Percentiles rank a stretch among this genome's conserved stretches.
These are phyloP conservation scores for Globisporangium orthogonon DNA, from an alignment of 352 stramenopile species.

Conservation along the genomic window DNA sequence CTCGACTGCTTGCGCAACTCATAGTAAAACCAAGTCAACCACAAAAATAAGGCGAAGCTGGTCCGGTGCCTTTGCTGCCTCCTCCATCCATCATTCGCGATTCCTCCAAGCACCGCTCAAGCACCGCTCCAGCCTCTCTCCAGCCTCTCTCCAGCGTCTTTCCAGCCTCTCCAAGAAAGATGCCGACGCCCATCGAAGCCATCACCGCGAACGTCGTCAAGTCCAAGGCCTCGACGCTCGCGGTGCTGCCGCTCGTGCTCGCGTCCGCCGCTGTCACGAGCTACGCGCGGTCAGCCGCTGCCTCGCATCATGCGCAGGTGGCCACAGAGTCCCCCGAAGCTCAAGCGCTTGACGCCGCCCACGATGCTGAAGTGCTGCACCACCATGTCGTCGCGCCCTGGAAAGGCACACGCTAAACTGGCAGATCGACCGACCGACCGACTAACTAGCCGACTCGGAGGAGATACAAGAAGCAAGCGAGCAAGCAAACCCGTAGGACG, in stretches of 20 bases:
- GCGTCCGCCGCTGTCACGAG: constrained; percentile 55
- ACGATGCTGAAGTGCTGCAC: constrained; percentile 44
- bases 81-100: not conserved
- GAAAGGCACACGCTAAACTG: constrained; percentile 54
- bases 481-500: no score
- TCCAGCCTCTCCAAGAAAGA: constrained; percentile 1
- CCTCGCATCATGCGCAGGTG: constrained; percentile 30
- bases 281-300: constrained; percentile 42
- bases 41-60: not conserved
- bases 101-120: constrained; percentile 1
- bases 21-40: constrained; percentile 1
- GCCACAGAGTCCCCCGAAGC: constrained; percentile 19
- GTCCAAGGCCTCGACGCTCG: constrained; percentile 29
- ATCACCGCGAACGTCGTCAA: constrained; percentile 35
- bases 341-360: constrained; percentile 13
- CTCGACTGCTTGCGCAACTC: not conserved
- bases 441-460: not conserved
- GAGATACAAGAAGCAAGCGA: not conserved
- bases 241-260: constrained; percentile 54
- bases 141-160: not conserved
- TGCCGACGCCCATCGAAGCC: constrained; percentile 8
- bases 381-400: constrained; percentile 58
- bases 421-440: not conserved
- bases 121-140: not conserved
- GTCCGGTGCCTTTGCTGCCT: not conserved